Evolutionary conservation across 495 filamentous ascomycete genomes (phyloP), one percentile per base, ranked within the genome.

Genomic region (Daldinia decipiens): DNA sequence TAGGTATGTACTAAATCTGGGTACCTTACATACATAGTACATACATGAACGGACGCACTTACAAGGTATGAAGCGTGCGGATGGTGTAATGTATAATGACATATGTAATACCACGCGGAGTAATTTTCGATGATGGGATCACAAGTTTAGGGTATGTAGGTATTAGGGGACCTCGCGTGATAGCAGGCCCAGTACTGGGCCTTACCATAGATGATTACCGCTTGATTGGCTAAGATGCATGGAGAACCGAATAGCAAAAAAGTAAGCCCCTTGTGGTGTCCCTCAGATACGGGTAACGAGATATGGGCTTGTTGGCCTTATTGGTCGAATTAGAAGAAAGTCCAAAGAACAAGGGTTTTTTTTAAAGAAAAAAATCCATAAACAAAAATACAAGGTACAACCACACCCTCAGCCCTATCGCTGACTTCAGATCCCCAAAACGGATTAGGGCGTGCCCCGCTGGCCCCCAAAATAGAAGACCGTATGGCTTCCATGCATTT

Each of bases 1-100:
- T n/a, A n/a, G n/a, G n/a, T n/a, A n/a, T n/a, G 29, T 38, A 55
- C 68, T 71, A 71, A 71, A 54, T 71, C 45, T 52, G 59, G 59
- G 47, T 53, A 21, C 56, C 62, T 60, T 64, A 59, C 60, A 64
- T 11, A 40, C 21, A 24, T 24, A 24, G 21, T 24, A 24, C 21
- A 52, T 24, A 24, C 21, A 52, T 36, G 50, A 47, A 54, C 38
- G 19, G 19, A 45, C 34, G 31, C 17, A 50, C 45, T 24, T 50
- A 50, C 21, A 43, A 55, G 29, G 34, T 53, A 59, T 54, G 59
- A 59, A 43, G 59, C 27, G 26, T 47, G 54, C 47, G 29, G 7
- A 32, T 32, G 29, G 29, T 32, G 29, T 9, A 32, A 32, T 32
- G 29, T 32, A 9, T 54, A 63, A 54, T 56, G 32, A 24, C 32